Conservation (phyloP, 345 rosid species). For the Sonneratia alba region DNA sequence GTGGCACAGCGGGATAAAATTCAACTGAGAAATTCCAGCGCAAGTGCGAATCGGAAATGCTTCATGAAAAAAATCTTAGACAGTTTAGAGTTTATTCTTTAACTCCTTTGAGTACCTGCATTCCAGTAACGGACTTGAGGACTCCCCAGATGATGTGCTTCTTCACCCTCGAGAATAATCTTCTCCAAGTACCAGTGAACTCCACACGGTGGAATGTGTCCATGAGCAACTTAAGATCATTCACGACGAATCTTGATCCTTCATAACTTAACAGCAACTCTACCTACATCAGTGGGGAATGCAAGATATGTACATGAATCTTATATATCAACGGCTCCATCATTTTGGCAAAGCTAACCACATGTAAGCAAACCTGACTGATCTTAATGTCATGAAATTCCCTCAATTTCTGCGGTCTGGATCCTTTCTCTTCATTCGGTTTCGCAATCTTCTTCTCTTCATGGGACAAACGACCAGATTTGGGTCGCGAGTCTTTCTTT, state of each 20-base stretch:
- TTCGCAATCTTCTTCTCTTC: constrained; percentile 90
- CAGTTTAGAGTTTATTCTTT: no score
- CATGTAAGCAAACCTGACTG: constrained; percentile 60
- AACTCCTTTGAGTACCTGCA: constrained; percentile 55
- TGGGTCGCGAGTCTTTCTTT: constrained; percentile 58
- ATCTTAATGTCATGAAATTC: constrained; percentile 90
- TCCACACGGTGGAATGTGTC: constrained; percentile 83
- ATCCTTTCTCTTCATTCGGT: constrained; percentile 70
- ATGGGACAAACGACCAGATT: constrained; percentile 71
- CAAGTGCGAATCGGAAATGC: no score
- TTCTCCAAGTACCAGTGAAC: constrained; percentile 96
- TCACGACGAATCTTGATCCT: constrained; percentile 90
- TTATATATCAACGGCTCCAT: not conserved
- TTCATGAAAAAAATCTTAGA: no score
- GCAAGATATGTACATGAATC: not conserved
- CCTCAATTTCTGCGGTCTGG: constrained; percentile 81
- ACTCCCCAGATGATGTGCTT: constrained; percentile 99
- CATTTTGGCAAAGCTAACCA: not conserved
- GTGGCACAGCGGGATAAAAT: no score
- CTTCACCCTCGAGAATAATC: constrained; percentile 93
- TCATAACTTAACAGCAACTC: constrained; percentile 84
- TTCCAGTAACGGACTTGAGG: constrained; percentile 90
- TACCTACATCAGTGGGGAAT: constrained; percentile 34
- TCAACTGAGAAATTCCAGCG: no score
- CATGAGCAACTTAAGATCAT: constrained; percentile 92